Evolutionary conservation across 148 eudicot species (phyloP), one percentile per base, ranked within the genome.

Genomic region (Pharnaceum exiguum): DNA sequence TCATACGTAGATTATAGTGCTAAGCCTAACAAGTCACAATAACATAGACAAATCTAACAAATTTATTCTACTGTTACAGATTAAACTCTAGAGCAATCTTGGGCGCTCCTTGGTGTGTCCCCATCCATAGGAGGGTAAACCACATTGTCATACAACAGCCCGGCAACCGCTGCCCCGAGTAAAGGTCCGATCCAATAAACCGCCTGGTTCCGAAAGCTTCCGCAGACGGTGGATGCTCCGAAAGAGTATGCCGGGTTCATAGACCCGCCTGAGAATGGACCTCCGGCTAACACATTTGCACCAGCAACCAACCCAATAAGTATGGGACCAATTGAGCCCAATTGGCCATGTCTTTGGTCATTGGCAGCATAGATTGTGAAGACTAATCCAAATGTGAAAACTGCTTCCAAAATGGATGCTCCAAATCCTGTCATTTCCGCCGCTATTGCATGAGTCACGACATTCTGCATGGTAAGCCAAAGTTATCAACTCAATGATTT

Each of bases 161-260:
- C 95, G 0, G 97, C 97, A 18, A 84, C 10, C 9, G 76, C 76
- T 5, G 73, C 89, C 5, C 97, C 97, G 15, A 87, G 32, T 63
- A 87, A 49, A 15, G 97, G 95, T 21, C 95, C 97, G 30, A 90
- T 63, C 97, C 97, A 90, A 60, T 90, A 90, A 13, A 80, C 95
- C 10, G 97, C 97, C 43, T 90, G 97, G 56, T 90, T 90, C 73
- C 43, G 68, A 61, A 90, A 90, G 19, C 80, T 79, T 18, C 97
- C 97, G 10, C 82, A 77, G n/a, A 86, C 32, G 11, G 66, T 55
- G 15, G 91, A 90, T 1, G 82, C 74, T 19, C 89, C 97, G 17
- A 90, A 90, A 11, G 95, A 68, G 62, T 54, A 66, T 1, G 97
- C 97, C 3, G 97, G 97, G 66, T 90, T 90, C 91, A 82, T 90